Percentiles rank a stretch among this genome's conserved stretches.
These are phyloP conservation scores for Brettanomyces naardenensis DNA, from an alignment of 805 yeast species.

Conservation along the genomic window DNA sequence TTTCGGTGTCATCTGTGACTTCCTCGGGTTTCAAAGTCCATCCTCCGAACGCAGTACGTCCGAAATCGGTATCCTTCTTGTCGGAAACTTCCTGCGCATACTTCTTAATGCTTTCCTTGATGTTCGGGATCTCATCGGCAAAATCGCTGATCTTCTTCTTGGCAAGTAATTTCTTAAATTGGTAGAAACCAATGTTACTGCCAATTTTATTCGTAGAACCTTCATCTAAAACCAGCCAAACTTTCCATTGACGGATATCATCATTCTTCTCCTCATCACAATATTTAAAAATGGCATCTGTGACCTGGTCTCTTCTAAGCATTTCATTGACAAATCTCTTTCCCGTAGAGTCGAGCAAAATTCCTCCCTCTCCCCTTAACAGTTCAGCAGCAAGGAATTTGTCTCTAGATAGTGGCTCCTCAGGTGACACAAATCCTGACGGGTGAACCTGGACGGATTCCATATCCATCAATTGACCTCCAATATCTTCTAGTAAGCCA, in stretches of 20 bases:
- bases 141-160: conserved; percentile 36
- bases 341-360: conserved; percentile 37
- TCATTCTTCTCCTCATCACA: conserved; percentile 8
- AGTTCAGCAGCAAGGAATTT: conserved; percentile 61
- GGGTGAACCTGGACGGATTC: conserved; percentile 66
- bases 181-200: conserved; percentile 50
- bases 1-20: conserved; percentile 16
- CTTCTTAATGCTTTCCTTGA: conserved; percentile 6
- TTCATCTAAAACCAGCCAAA: conserved; percentile 42
- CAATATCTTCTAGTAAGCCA: conserved; percentile 40
- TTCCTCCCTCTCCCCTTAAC: conserved; percentile 58
- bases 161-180: conserved; percentile 47
- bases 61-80: conserved; percentile 6
- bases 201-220: conserved; percentile 36
- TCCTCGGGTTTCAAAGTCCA: conserved; percentile 10
- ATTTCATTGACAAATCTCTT: conserved; percentile 54
- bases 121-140: conserved; percentile 24
- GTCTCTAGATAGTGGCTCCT: conserved; percentile 28
- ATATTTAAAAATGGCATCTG: conserved; percentile 45
- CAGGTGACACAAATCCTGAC: conserved; percentile 47
- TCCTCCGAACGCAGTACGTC: conserved; percentile 11
- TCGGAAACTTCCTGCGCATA: conserved; percentile 6
- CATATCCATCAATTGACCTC: conserved; percentile 52
- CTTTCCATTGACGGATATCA: conserved; percentile 26
- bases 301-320: conserved; percentile 52